Evolutionary conservation across 805 yeast genomes (phyloP), one percentile per base, ranked within the genome.

Genomic region (Wickerhamomyces pijperi): DNA sequence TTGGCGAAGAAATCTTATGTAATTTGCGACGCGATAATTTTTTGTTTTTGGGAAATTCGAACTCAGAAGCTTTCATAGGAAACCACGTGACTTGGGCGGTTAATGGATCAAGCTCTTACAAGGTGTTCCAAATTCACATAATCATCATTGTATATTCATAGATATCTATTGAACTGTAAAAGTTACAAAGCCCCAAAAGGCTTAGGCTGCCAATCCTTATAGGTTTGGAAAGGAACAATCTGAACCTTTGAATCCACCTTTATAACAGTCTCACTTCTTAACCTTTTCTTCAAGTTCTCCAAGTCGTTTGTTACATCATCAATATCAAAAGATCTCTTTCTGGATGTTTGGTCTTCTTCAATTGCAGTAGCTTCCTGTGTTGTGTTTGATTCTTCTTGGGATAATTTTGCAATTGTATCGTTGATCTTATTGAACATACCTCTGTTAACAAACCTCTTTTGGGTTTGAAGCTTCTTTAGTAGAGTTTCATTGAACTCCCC

Each of bases 141-240:
- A n/a, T n/a, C n/a, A n/a, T n/a, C n/a, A n/a, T n/a, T n/a, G n/a
- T n/a, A n/a, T n/a, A n/a, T n/a, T n/a, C n/a, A n/a, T n/a, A n/a
- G n/a, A n/a, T n/a, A n/a, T n/a, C n/a, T n/a, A n/a, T n/a, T n/a
- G n/a, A n/a, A n/a, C n/a, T n/a, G n/a, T n/a, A n/a, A n/a, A n/a
- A 16, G 28, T 36, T 54, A 62, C 40, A 60, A 21, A 20, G 54
- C 49, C 5, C 83, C 83, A 56, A 76, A 75, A 1, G 82, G 79
- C 40, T 56, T 65, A 0, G 79, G 73, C 18, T 51, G 50, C 81
- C 82, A 77, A 28, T 62, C 46, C 0, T 54, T 39, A 21, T 36
- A 21, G 15, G 35, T 37, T 25, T 43, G 49, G 34, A 54, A 52
- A 3, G 43, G 19, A 36, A 46, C 49, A 11, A 43, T 19, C 13